A percentile compares a stretch with the other conserved stretches of the same genome.
phyloP scores from a whole-genome alignment of 2,329 filamentous ascomycete species.

The Hysterium pulicare region DNA sequence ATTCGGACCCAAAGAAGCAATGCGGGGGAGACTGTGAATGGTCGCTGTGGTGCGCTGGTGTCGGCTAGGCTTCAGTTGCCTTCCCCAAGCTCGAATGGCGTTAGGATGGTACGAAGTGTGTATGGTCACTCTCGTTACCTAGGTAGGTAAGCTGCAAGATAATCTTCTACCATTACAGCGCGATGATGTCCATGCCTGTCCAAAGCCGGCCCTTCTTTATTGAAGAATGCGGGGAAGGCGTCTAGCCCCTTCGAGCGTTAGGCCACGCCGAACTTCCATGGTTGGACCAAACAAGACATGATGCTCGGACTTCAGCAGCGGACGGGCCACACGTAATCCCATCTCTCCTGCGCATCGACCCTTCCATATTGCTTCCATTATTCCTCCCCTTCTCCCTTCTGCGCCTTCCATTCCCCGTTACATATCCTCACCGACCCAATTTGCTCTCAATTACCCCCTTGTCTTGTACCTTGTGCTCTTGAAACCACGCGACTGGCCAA shows the following conservation, averaged over 20 bases:
- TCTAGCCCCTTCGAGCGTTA: constrained; percentile 16
- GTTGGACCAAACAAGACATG: background rate
- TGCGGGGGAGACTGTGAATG: background rate
- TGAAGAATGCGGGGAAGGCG: constrained; percentile 33
- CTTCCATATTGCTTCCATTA: constrained; percentile 19
- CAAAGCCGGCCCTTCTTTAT: constrained; percentile 21
- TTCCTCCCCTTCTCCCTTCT: constrained; percentile 11
- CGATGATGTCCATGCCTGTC: no score
- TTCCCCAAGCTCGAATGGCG: no score
- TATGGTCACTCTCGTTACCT: no score
- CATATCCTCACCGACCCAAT: background rate
- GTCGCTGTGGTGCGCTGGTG: background rate
- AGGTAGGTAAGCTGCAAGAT: no score
- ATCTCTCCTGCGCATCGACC: background rate
- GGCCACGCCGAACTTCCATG: constrained; percentile 5
- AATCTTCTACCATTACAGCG: no score
- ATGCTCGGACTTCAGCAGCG: background rate
- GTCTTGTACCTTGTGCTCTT: constrained; percentile 1
- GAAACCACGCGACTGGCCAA: constrained; percentile 3
- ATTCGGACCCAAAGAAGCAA: background rate
- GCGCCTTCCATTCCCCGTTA: constrained; percentile 4
- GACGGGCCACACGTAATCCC: constrained; percentile 4
- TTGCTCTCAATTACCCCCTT: background rate
- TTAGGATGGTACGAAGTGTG: no score
- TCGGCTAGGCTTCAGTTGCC: background rate